Conservation (phyloP, 2,329 filamentous ascomycete species). For the Fusarium sp. region DNA sequence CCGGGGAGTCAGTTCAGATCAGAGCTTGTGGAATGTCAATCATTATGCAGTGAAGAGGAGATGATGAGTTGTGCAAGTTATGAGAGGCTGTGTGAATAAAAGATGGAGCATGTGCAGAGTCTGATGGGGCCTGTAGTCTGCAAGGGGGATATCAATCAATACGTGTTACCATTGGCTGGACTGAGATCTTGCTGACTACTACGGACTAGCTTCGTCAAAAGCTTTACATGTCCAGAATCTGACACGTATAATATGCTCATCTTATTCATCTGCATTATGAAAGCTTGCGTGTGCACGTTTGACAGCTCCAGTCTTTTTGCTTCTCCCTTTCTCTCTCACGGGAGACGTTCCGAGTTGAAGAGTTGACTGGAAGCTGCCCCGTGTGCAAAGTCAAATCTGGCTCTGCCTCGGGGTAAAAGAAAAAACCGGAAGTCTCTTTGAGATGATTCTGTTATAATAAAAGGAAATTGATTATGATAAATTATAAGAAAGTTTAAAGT, state of each 20-base stretch:
- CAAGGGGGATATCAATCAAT: slow-evolving; percentile 9
- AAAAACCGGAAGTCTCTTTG: too few species aligned
- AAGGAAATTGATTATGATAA: too few species aligned
- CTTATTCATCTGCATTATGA: slow-evolving; percentile 15
- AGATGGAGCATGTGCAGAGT: background rate
- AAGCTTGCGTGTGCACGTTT: slow-evolving; percentile 37
- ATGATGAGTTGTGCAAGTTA: slow-evolving; percentile 28
- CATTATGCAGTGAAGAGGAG: slow-evolving; percentile 14
- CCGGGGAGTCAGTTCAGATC: slow-evolving; percentile 28
- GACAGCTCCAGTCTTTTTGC: slow-evolving; percentile 20
- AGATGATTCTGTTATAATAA: too few species aligned
- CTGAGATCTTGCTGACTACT: background rate
- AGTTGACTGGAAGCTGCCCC: slow-evolving; percentile 3
- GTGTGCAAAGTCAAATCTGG: slow-evolving; percentile 13
- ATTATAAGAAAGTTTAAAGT: too few species aligned
- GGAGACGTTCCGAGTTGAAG: slow-evolving; percentile 23
- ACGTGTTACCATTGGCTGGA: slow-evolving; percentile 22
- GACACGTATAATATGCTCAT: slow-evolving; percentile 6
- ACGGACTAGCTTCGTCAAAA: background rate
- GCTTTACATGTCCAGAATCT: background rate
- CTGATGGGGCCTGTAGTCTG: slow-evolving; percentile 1
- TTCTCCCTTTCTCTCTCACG: slow-evolving; percentile 14
- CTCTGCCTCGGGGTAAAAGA: too few species aligned
- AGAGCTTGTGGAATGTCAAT: slow-evolving; percentile 27
- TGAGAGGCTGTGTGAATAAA: slow-evolving; percentile 8